Conservation (phyloP, 148 eudicot species). For the Talinum fruticosum region DNA sequence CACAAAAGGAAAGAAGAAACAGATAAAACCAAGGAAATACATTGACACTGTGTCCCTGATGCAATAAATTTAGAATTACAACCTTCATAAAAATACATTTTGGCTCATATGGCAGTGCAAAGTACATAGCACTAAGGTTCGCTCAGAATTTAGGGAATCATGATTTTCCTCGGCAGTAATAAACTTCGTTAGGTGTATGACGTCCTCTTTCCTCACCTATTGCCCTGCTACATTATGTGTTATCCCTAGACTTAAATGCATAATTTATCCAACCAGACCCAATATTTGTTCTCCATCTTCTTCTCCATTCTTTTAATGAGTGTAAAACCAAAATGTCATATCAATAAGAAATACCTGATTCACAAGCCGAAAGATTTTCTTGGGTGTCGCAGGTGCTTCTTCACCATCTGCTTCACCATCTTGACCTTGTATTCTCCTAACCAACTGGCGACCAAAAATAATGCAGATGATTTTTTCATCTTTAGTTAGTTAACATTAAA, state of each 20-base stretch:
- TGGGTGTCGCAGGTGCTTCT: slow-evolving; percentile 89
- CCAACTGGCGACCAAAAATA: slow-evolving; percentile 49
- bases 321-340: not conserved
- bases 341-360: slow-evolving; percentile 52
- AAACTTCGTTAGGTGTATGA: not conserved
- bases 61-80: not conserved
- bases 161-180: not conserved
- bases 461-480: not conserved
- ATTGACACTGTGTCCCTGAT: not conserved
- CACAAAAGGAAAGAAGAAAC: not conserved
- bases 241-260: not conserved
- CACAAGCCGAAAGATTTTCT: slow-evolving; percentile 78
- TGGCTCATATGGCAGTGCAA: not conserved
- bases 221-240: not conserved
- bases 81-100: not conserved
- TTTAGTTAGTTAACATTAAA: not conserved
- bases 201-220: not conserved
- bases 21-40: not conserved
- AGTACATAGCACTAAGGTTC: not conserved
- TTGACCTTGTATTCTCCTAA: slow-evolving; percentile 72
- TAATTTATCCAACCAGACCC: not conserved
- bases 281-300: not conserved
- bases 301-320: not conserved
- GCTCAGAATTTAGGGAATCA: not conserved
- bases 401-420: slow-evolving; percentile 86